Conservation (phyloP, 2,329 filamentous ascomycete genomes). For the Mariannaea sp. region DNA sequence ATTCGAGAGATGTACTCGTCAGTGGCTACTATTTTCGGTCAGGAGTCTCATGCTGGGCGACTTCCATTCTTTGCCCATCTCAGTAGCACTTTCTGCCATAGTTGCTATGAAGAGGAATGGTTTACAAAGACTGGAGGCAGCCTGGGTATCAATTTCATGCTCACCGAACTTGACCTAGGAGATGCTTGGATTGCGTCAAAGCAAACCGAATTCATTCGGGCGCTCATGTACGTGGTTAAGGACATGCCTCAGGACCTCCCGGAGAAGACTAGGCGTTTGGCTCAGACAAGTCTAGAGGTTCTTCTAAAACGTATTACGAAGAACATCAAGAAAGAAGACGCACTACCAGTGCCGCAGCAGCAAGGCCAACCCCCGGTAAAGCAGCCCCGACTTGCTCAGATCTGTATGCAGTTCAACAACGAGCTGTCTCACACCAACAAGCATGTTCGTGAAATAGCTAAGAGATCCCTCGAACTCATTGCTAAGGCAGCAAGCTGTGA, state of each 20-base stretch:
- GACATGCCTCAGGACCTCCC: conserved; percentile 95
- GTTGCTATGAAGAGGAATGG: conserved; percentile 98
- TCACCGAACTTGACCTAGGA: conserved; percentile 82
- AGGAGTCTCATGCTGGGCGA: conserved; percentile 69
- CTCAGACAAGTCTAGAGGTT: conserved; percentile 80
- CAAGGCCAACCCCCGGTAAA: conserved; percentile 53
- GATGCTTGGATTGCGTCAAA: conserved; percentile 81
- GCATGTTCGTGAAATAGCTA: conserved; percentile 87
- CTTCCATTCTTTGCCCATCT: conserved; percentile 86
- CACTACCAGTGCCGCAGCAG: conserved; percentile 44
- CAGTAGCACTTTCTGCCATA: conserved; percentile 85
- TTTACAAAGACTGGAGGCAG: conserved; percentile 95
- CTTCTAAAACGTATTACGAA: conserved; percentile 80
- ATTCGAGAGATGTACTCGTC: conserved; percentile 80
- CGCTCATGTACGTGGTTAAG: conserved; percentile 97
- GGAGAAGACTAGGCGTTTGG: conserved; percentile 81
- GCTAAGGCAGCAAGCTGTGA: conserved; percentile 77
- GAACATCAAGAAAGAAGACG: conserved; percentile 78
- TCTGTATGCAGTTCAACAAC: conserved; percentile 83
- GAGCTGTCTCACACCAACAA: conserved; percentile 96
- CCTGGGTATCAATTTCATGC: conserved; percentile 84
- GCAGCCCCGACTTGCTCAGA: conserved; percentile 67
- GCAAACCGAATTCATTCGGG: conserved; percentile 85
- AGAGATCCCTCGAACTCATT: conserved; percentile 78
- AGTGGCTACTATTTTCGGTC: conserved; percentile 78